These are phyloP conservation scores for Lichtheimia corymbifera DNA, from an alignment of 371 early-diverging fungal species.

Conservation along the genomic window DNA sequence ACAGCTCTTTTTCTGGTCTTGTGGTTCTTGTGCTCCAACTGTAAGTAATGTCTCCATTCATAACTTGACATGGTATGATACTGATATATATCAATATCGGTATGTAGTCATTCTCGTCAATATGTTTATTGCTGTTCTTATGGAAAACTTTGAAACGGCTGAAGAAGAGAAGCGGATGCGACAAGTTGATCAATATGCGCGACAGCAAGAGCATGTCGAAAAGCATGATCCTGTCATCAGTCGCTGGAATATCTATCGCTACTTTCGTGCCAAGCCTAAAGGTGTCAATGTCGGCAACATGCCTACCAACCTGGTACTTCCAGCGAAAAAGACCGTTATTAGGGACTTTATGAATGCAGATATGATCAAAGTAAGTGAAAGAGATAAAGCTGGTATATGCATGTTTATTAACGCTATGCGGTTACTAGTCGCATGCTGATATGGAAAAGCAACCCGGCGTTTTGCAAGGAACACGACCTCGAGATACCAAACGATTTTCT, in stretches of 20 bases:
- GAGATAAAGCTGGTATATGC: no score
- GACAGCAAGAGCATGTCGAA: constrained; percentile 33
- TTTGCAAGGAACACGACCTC: no score
- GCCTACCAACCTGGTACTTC: constrained; percentile 39
- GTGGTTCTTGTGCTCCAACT: constrained; percentile 69
- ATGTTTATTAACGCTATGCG: no score
- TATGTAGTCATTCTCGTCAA: constrained; percentile 60
- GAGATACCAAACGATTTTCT: constrained; percentile 8
- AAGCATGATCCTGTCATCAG: constrained; percentile 42
- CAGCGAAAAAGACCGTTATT: constrained; percentile 51
- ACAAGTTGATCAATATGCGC: constrained; percentile 53
- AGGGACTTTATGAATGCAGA: constrained; percentile 48
- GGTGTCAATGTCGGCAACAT: constrained; percentile 44
- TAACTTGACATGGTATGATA: no score
- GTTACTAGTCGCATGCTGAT: no score
- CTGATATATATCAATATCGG: neutral
- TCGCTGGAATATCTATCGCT: constrained; percentile 54
- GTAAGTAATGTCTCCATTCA: constrained; percentile 34
- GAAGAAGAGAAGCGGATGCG: constrained; percentile 60
- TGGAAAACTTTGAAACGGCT: constrained; percentile 69
- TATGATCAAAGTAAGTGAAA: neutral
- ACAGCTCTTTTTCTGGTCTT: constrained; percentile 59
- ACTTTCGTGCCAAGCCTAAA: constrained; percentile 54
- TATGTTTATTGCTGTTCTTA: constrained; percentile 65
- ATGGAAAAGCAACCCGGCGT: no score